Evolutionary conservation across 768 basidiomycete genomes (phyloP).

Genomic region (Leccinum disarticulatum): DNA sequence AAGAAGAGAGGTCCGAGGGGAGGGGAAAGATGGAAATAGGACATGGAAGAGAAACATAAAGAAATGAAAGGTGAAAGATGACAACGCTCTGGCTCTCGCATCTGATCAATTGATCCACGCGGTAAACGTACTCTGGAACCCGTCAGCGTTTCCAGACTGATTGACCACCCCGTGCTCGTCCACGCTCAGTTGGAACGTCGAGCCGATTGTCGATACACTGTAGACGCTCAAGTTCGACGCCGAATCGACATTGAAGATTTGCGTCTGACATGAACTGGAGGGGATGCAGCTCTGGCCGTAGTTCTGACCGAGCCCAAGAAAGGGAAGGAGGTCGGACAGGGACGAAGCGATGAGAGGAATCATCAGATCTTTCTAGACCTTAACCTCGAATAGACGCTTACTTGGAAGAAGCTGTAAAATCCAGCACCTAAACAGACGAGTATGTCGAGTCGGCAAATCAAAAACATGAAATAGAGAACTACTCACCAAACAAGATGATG

Average conservation of each 20-base stretch:
- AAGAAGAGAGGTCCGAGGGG: too few relatives aligned
- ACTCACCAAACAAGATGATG: slow-evolving; percentile 43
- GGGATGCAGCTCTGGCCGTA: slow-evolving; percentile 39
- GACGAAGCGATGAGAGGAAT: not conserved
- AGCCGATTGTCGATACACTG: slow-evolving; percentile 46
- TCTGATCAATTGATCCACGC: not conserved
- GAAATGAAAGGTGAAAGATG: not conserved
- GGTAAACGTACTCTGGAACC: not conserved
- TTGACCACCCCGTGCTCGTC: slow-evolving; percentile 33
- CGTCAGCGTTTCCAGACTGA: slow-evolving; percentile 28
- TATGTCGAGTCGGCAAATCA: slow-evolving; percentile 16
- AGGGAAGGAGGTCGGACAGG: not conserved
- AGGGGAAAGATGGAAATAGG: too few relatives aligned
- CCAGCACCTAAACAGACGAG: slow-evolving; percentile 39
- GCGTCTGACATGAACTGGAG: slow-evolving; percentile 39
- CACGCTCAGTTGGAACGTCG: slow-evolving; percentile 42
- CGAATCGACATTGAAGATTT: slow-evolving; percentile 43
- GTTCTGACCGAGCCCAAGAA: slow-evolving; percentile 29
- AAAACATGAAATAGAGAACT: slow-evolving; percentile 16
- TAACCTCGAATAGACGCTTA: not conserved
- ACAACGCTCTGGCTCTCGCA: not conserved
- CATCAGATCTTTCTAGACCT: not conserved
- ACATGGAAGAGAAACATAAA: not conserved
- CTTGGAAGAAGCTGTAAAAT: slow-evolving; percentile 50
- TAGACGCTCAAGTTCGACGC: slow-evolving; percentile 40